Evolutionary conservation across 2,329 filamentous ascomycete genomes (phyloP), one percentile per base, ranked within the genome.

Genomic region (Taxawa tesnikishii): DNA sequence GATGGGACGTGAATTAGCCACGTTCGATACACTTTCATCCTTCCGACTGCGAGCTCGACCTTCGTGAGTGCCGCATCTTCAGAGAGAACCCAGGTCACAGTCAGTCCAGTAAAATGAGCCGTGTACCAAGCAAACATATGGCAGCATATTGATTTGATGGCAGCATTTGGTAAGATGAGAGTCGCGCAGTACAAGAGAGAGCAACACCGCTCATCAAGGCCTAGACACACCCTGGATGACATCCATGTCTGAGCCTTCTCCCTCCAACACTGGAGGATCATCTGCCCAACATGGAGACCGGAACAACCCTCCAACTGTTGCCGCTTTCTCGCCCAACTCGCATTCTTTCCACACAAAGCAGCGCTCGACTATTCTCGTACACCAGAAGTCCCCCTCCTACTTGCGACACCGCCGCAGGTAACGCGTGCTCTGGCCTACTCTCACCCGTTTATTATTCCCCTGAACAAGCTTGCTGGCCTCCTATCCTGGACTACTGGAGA

Each of bases 371-470:
- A 87, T 98, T 45, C 75, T 96, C 45, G 87, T 98, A 13, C 87
- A 96, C 58, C 88, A 94, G 56, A 98, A 96, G 60, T 94, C 84
- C 11, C 90, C 8, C 62, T 98, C 28, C 70, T 98, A 12, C 78
- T 93, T 38, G 85, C 88, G 11, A 98, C 90, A 7, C 90, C 90
- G 26, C 90, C 90, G 2, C 83, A 94, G 52, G 79, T 98, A 53
- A 98, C 90, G 3, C 75, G 90, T 45, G 87, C 88, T 10, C 69
- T 98, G 38, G 88, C 88, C 42, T 94, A 96, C 55, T 94, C 87
- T 41, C 88, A 98, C 53, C 87, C 90, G 0, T 96, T 94, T 53
- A 67, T 98, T 6, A 65, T 94, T 6, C 85, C 87, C 5, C 64
- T 96, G 36, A 96, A 94, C 55, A 82, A 80, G 50, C 58, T 93